phyloP scores from a whole-genome alignment of 2,329 filamentous ascomycete species.

The Aureobasidium sp. region DNA sequence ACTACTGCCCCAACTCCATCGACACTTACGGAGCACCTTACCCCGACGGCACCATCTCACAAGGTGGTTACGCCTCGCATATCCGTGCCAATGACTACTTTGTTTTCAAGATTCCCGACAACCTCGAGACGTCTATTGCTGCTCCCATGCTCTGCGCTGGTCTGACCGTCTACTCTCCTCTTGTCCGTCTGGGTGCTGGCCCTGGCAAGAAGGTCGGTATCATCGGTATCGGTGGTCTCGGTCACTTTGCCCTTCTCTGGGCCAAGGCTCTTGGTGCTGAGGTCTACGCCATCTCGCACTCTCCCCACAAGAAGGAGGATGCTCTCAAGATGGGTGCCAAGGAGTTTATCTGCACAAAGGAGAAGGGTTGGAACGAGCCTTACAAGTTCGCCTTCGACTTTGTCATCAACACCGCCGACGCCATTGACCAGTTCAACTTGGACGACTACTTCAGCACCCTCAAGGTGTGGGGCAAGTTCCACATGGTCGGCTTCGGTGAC shows the following conservation, averaged over 20 bases:
- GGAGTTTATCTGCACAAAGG: slow-evolving; percentile 51
- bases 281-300: slow-evolving; percentile 55
- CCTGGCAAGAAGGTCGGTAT: slow-evolving; percentile 74
- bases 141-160: slow-evolving; percentile 72
- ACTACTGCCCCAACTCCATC: slow-evolving; percentile 45
- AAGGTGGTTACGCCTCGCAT: slow-evolving; percentile 62
- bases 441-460: slow-evolving; percentile 67
- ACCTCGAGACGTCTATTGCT: slow-evolving; percentile 52
- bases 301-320: slow-evolving; percentile 53
- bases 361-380: slow-evolving; percentile 52
- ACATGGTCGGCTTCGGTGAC: slow-evolving; percentile 73
- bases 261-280: slow-evolving; percentile 52
- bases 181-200: slow-evolving; percentile 67
- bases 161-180: slow-evolving; percentile 70
- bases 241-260: slow-evolving; percentile 45
- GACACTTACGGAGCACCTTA: slow-evolving; percentile 46
- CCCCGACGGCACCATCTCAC: slow-evolving; percentile 54
- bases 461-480: slow-evolving; percentile 74
- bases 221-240: slow-evolving; percentile 52
- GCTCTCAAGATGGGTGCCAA: slow-evolving; percentile 54
- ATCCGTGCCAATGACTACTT: slow-evolving; percentile 72
- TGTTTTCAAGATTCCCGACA: slow-evolving; percentile 68
- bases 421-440: slow-evolving; percentile 61
- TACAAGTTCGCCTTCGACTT: slow-evolving; percentile 61
- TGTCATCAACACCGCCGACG: slow-evolving; percentile 68